These are phyloP conservation scores for Zymoseptoria passerinii DNA, from an alignment of 2,329 filamentous ascomycete genomes.

Conservation along the genomic window DNA sequence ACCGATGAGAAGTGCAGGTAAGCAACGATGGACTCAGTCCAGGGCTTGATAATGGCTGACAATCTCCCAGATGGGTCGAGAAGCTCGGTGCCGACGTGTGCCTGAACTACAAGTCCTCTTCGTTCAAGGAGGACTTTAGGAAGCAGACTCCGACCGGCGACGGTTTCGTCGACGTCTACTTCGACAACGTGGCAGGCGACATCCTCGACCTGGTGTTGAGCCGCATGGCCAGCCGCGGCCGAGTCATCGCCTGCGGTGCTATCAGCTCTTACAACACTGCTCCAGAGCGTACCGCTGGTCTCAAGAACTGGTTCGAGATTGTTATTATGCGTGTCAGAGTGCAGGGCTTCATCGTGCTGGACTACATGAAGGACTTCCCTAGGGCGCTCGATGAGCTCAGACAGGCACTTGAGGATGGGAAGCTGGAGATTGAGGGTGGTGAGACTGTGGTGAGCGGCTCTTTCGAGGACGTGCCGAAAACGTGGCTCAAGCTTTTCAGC, in stretches of 20 bases:
- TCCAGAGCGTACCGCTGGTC: conserved; percentile 30
- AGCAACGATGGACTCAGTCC: not conserved
- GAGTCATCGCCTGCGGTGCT: conserved; percentile 61
- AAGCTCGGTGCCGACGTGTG: conserved; percentile 46
- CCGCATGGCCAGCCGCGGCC: conserved; percentile 53
- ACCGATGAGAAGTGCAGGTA: conserved; percentile 43
- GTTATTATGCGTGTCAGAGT: conserved; percentile 28
- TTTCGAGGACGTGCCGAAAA: conserved; percentile 44
- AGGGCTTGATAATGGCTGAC: not conserved
- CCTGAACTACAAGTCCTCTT: conserved; percentile 46
- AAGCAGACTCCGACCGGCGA: conserved; percentile 33
- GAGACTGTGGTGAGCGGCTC: conserved; percentile 41
- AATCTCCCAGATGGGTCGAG: conserved; percentile 34
- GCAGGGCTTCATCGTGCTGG: conserved; percentile 30
- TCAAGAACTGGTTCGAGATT: conserved; percentile 33
- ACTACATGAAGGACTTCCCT: conserved; percentile 19
- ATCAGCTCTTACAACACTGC: conserved; percentile 62
- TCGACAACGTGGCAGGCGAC: conserved; percentile 66
- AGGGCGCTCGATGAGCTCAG: conserved; percentile 20
- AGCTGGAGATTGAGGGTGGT: conserved; percentile 37
- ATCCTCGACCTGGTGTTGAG: conserved; percentile 58
- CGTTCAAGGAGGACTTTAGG: conserved; percentile 41
- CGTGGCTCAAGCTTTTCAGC: conserved; percentile 42
- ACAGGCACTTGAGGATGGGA: conserved; percentile 36
- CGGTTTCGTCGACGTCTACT: conserved; percentile 55